Conservation (phyloP, 2,329 filamentous ascomycete genomes). For the Talaromyces sp. region DNA sequence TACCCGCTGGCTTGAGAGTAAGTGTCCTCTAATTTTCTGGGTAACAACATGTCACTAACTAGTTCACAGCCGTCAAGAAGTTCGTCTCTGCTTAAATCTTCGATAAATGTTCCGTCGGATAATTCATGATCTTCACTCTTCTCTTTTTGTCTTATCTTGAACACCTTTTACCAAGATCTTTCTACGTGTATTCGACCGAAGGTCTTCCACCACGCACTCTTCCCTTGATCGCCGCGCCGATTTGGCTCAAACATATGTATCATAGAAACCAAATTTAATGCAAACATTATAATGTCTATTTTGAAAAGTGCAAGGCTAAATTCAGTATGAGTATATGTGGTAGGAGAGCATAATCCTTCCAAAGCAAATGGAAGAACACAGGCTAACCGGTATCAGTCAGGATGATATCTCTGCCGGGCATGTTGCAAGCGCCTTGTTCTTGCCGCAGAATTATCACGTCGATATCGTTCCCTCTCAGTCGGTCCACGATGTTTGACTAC, state of each 20-base stretch:
- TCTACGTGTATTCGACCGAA: not conserved
- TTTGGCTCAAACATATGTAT: conserved; percentile 12
- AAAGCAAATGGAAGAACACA: not conserved
- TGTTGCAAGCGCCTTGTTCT: conserved; percentile 28
- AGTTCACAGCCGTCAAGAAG: conserved; percentile 64
- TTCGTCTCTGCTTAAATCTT: conserved; percentile 68
- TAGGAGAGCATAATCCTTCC: not conserved
- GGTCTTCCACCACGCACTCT: not conserved
- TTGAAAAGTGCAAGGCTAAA: not conserved
- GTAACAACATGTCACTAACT: conserved; percentile 22
- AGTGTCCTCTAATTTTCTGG: conserved; percentile 23
- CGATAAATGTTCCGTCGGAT: not conserved
- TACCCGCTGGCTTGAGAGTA: conserved; percentile 75
- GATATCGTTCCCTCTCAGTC: conserved; percentile 15
- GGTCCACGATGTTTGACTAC: conserved; percentile 26
- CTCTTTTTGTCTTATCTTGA: not conserved
- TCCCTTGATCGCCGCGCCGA: not conserved
- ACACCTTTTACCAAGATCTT: not conserved
- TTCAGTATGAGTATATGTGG: not conserved
- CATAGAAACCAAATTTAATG: conserved; percentile 16
- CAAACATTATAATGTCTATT: conserved; percentile 5
- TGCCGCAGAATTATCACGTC: conserved; percentile 20
- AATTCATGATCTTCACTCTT: not conserved
- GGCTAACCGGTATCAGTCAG: conserved; percentile 24
- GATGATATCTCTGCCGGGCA: conserved; percentile 32